phyloP scores from a whole-genome alignment of 371 early-diverging fungal genomes.

The Mucor lusitanicus region DNA sequence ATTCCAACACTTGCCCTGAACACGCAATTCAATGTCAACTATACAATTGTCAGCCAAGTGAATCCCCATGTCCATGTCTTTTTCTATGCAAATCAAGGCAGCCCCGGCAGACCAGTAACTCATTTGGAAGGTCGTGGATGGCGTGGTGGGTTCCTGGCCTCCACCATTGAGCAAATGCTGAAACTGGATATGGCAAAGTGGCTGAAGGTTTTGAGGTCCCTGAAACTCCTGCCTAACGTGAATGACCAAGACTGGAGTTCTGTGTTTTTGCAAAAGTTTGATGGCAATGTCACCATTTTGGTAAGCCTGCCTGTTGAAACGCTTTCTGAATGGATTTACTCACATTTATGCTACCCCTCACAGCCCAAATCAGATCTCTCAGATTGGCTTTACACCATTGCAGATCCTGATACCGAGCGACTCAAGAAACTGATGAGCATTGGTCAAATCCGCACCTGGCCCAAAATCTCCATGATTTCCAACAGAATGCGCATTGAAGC shows the following conservation, averaged over 20 bases:
- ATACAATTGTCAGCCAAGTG: slow-evolving; percentile 87
- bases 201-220: slow-evolving; percentile 78
- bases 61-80: slow-evolving; percentile 91
- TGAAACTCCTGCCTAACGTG: slow-evolving; percentile 76
- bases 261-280: slow-evolving; percentile 87
- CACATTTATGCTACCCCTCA: neutral
- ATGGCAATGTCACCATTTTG: slow-evolving; percentile 84
- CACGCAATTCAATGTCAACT: slow-evolving; percentile 84
- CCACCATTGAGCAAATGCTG: slow-evolving; percentile 75
- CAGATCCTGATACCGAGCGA: slow-evolving; percentile 70
- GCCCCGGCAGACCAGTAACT: slow-evolving; percentile 71
- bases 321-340: neutral
- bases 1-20: slow-evolving; percentile 78
- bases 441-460: slow-evolving; percentile 76
- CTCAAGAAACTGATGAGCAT: slow-evolving; percentile 58
- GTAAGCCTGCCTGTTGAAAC: slow-evolving; percentile 30
- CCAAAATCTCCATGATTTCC: slow-evolving; percentile 79
- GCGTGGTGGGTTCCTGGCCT: slow-evolving; percentile 88
- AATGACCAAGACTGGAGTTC: slow-evolving; percentile 80
- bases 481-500: slow-evolving; percentile 81
- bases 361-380: slow-evolving; percentile 62
- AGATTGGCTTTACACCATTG: slow-evolving; percentile 71
- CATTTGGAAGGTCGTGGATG: slow-evolving; percentile 62
- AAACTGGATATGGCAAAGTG: slow-evolving; percentile 89
- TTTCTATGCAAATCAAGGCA: slow-evolving; percentile 78